A percentile compares a stretch with the other conserved stretches of the same genome.
These are phyloP conservation scores for Neocatenulostroma microsporum DNA, from an alignment of 2,329 filamentous ascomycete genomes.

Conservation along the genomic window DNA sequence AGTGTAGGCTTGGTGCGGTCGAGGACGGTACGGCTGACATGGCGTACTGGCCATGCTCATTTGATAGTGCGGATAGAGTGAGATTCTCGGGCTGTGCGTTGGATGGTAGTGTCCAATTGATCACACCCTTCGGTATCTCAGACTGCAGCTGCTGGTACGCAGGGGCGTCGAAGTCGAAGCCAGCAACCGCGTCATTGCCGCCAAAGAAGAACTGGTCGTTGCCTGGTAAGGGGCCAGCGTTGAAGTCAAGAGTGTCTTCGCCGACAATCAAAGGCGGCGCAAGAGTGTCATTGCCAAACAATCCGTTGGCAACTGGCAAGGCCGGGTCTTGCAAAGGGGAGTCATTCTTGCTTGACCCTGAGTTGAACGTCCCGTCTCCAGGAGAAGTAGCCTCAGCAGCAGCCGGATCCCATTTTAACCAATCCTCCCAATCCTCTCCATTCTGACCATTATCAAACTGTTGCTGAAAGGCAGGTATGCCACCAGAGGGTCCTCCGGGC, in stretches of 20 bases:
- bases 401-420: slow-evolving; percentile 42
- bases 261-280: slow-evolving; percentile 28
- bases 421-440: slow-evolving; percentile 39
- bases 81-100: slow-evolving; percentile 14
- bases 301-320: slow-evolving; percentile 15
- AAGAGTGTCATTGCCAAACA: slow-evolving; percentile 18
- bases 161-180: slow-evolving; percentile 23
- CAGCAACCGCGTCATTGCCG: slow-evolving; percentile 10
- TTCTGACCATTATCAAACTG: slow-evolving; percentile 1
- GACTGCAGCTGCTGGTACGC: slow-evolving; percentile 13
- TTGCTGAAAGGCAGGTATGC: slow-evolving; percentile 1
- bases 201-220: slow-evolving; percentile 24
- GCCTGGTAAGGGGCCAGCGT: slow-evolving; percentile 12
- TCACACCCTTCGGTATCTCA: slow-evolving; percentile 18
- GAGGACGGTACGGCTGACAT: slow-evolving; percentile 12
- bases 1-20: slow-evolving; percentile 20
- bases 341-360: slow-evolving; percentile 28
- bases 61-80: slow-evolving; percentile 18
- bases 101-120: slow-evolving; percentile 21
- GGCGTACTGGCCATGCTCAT: slow-evolving; percentile 10
- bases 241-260: slow-evolving; percentile 24
- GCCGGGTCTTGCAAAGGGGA: slow-evolving; percentile 28
- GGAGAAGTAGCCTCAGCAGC: slow-evolving; percentile 28
- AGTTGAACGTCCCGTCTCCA: slow-evolving; percentile 27
- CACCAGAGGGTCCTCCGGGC: not conserved